A percentile compares a stretch with the other conserved stretches of the same genome.
phyloP scores from a whole-genome alignment of 371 early-diverging fungal genomes.

The Rhizomucor pusillus region DNA sequence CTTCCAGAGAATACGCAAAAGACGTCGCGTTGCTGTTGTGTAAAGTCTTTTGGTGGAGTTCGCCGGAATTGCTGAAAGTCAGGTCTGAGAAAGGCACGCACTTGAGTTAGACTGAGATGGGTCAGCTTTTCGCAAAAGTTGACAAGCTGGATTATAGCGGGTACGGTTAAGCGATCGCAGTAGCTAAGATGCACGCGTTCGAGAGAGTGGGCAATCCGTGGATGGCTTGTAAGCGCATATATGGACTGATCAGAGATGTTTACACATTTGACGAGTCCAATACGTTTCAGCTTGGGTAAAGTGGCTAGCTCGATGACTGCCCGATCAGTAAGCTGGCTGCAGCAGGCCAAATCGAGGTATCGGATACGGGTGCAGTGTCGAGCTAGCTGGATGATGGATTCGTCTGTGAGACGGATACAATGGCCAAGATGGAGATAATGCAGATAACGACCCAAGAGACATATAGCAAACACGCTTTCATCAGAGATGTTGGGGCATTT shows the following conservation, averaged over 20 bases:
- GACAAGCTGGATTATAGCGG: slow-evolving; percentile 51
- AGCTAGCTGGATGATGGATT: slow-evolving; percentile 45
- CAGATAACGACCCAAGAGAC: slow-evolving; percentile 52
- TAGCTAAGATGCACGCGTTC: slow-evolving; percentile 66
- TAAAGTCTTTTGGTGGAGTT: slow-evolving; percentile 56
- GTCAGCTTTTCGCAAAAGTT: slow-evolving; percentile 54
- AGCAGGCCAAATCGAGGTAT: slow-evolving; percentile 63
- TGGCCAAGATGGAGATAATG: slow-evolving; percentile 65
- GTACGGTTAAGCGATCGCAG: slow-evolving; percentile 50
- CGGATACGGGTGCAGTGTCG: slow-evolving; percentile 60
- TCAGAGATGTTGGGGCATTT: slow-evolving; percentile 60
- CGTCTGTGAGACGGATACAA: slow-evolving; percentile 56
- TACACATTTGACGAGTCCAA: slow-evolving; percentile 62
- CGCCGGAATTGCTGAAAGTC: slow-evolving; percentile 59
- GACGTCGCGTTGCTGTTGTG: slow-evolving; percentile 47
- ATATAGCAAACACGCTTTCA: slow-evolving; percentile 45
- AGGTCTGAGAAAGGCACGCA: slow-evolving; percentile 56
- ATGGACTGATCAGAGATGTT: slow-evolving; percentile 62
- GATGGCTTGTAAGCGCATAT: slow-evolving; percentile 46
- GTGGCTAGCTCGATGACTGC: slow-evolving; percentile 55
- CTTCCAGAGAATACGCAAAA: slow-evolving; percentile 68
- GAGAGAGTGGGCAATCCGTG: slow-evolving; percentile 49
- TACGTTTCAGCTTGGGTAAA: slow-evolving; percentile 56
- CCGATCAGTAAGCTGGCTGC: slow-evolving; percentile 52
- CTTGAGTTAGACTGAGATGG: slow-evolving; percentile 60